These are phyloP conservation scores for Pestalotiopsis sp. DNA, from an alignment of 2,329 filamentous ascomycete species.

Conservation along the genomic window DNA sequence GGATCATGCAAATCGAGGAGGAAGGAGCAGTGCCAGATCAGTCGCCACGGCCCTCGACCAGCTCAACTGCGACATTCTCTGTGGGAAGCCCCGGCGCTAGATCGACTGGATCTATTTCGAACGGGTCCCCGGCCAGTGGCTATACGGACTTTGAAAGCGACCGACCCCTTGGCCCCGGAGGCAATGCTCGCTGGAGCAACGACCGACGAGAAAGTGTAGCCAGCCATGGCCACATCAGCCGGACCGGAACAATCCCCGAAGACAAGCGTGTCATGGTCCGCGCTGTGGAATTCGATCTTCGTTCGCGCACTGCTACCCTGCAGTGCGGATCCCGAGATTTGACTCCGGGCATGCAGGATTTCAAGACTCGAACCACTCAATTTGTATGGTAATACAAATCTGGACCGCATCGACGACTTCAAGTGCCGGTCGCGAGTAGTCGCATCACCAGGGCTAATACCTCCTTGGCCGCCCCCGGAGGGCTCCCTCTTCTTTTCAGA, in stretches of 20 bases:
- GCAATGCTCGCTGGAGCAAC: slow-evolving; percentile 45
- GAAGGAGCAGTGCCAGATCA: slow-evolving; percentile 37
- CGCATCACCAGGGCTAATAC: background rate
- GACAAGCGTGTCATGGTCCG: slow-evolving; percentile 59
- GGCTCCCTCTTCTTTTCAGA: slow-evolving; percentile 23
- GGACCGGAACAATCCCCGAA: slow-evolving; percentile 46
- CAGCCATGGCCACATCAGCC: slow-evolving; percentile 22
- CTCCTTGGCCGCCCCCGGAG: slow-evolving; percentile 17
- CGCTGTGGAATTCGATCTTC: slow-evolving; percentile 59
- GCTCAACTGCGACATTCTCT: slow-evolving; percentile 29
- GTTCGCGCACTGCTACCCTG: slow-evolving; percentile 51
- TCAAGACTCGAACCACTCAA: slow-evolving; percentile 47
- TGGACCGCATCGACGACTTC: background rate
- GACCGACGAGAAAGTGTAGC: slow-evolving; percentile 27
- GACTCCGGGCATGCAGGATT: slow-evolving; percentile 48
- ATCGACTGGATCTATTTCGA: slow-evolving; percentile 29
- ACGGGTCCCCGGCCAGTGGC: slow-evolving; percentile 23
- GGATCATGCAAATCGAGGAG: slow-evolving; percentile 60
- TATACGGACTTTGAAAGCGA: slow-evolving; percentile 39
- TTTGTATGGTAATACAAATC: slow-evolving; percentile 47
- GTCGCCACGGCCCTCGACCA: slow-evolving; percentile 29
- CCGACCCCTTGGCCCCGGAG: slow-evolving; percentile 43
- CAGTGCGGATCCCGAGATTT: slow-evolving; percentile 58
- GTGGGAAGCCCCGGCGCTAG: slow-evolving; percentile 24
- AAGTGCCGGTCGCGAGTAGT: slow-evolving; percentile 2